Evolutionary conservation across 257 asterid genomes (phyloP).

Genomic region (Nicotiana attenuata): DNA sequence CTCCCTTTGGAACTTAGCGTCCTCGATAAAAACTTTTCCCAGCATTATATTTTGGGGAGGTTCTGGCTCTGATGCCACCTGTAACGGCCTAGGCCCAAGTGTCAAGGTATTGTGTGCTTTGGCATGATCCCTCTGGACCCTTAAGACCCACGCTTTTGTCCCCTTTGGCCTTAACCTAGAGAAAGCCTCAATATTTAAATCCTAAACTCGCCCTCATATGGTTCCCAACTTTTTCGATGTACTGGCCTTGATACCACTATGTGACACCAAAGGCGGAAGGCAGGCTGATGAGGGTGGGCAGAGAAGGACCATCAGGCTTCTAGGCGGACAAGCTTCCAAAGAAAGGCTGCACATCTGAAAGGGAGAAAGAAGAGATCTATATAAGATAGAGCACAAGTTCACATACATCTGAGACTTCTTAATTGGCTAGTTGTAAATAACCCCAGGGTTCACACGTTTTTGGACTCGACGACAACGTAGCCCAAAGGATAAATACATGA

Average conservation of each 20-base stretch:
- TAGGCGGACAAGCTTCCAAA: neutral
- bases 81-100: neutral
- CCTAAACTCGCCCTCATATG: neutral
- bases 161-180: neutral
- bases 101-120: neutral
- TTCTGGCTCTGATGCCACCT: neutral
- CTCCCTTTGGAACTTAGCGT: neutral
- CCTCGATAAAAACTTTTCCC: neutral
- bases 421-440: too few species aligned
- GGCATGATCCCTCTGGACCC: neutral
- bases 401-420: neutral
- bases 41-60: neutral
- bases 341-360: neutral
- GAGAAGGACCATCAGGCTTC: neutral
- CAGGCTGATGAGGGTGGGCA: neutral
- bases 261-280: neutral
- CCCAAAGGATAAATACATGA: neutral
- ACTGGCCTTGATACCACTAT: neutral
- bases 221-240: neutral
- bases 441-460: neutral
- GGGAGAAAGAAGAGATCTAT: neutral
- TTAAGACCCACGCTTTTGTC: neutral
- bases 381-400: neutral
- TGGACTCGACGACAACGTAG: neutral
- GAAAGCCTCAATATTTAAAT: neutral